These are phyloP conservation scores for Hibiscus mutabilis DNA, from an alignment of 345 rosid genomes.

Conservation along the genomic window DNA sequence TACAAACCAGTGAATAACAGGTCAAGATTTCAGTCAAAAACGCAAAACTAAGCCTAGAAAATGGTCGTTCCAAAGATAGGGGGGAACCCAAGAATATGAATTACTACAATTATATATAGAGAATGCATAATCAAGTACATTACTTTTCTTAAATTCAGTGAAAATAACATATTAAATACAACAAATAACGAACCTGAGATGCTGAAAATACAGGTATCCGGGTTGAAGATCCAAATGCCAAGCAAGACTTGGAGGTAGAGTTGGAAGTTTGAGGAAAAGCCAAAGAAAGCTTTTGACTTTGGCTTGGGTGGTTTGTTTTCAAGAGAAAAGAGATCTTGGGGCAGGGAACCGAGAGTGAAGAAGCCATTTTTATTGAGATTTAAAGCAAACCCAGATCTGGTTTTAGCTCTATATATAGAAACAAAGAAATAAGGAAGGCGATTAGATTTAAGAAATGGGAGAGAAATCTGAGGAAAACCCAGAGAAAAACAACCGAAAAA, in stretches of 20 bases:
- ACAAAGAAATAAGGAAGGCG: constrained; percentile 7
- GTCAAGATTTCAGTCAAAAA: background rate
- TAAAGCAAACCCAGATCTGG: background rate
- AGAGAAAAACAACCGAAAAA: background rate
- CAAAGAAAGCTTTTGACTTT: constrained; percentile 11
- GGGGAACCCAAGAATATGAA: no score
- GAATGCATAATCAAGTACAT: no score
- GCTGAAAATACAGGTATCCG: constrained; percentile 20
- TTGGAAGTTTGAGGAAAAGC: constrained; percentile 13
- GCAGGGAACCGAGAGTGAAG: constrained; percentile 52
- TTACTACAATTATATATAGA: no score
- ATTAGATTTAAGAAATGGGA: constrained; percentile 22
- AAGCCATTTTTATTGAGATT: constrained; percentile 37
- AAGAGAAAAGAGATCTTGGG: constrained; percentile 44
- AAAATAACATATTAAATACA: no score
- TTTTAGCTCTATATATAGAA: background rate
- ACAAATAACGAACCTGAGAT: constrained; percentile 31
- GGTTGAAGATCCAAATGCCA: constrained; percentile 18
- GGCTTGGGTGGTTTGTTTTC: background rate
- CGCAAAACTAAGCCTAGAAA: background rate
- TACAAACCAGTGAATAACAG: background rate
- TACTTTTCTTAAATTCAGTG: no score
- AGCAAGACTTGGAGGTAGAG: constrained; percentile 6
- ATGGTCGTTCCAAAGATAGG: background rate
- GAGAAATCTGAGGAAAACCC: constrained; percentile 14